Percentiles rank a stretch among this genome's conserved stretches.
These are phyloP conservation scores for Phialocephala sp. DNA, from an alignment of 2,329 filamentous ascomycete species.

Conservation along the genomic window DNA sequence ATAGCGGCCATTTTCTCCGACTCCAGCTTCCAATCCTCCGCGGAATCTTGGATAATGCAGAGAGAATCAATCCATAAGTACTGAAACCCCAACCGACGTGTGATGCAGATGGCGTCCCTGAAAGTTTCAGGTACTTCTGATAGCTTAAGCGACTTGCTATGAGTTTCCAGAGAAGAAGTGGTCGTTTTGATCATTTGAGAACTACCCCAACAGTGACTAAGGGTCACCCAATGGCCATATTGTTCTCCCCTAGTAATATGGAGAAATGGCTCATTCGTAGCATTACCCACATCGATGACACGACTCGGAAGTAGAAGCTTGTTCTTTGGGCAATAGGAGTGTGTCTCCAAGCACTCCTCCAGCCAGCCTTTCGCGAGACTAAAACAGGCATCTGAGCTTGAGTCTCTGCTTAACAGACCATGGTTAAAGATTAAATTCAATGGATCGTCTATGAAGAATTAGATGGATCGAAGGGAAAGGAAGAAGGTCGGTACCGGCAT, in stretches of 20 bases:
- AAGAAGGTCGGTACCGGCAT: neutral
- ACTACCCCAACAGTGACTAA: slow-evolving; percentile 16
- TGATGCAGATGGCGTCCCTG: slow-evolving; percentile 3
- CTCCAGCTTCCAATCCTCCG: slow-evolving; percentile 10
- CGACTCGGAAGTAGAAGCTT: neutral
- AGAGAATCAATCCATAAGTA: slow-evolving; percentile 20
- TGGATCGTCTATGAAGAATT: neutral
- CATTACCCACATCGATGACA: neutral
- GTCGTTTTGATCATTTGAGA: neutral
- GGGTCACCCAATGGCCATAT: slow-evolving; percentile 5
- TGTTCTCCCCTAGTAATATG: neutral
- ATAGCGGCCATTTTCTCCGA: slow-evolving; percentile 10
- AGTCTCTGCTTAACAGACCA: neutral
- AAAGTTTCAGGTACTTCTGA: slow-evolving; percentile 9
- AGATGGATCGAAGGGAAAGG: neutral
- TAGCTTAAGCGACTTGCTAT: neutral
- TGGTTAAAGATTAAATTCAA: neutral
- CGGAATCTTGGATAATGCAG: slow-evolving; percentile 16
- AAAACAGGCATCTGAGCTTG: neutral
- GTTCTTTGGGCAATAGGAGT: neutral
- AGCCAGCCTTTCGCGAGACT: neutral
- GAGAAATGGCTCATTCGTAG: neutral
- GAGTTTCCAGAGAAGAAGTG: neutral
- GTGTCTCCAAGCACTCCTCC: neutral
- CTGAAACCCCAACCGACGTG: neutral